These are phyloP conservation scores for Neoarthrinium moseri DNA, from an alignment of 2,329 filamentous ascomycete species.

Conservation along the genomic window DNA sequence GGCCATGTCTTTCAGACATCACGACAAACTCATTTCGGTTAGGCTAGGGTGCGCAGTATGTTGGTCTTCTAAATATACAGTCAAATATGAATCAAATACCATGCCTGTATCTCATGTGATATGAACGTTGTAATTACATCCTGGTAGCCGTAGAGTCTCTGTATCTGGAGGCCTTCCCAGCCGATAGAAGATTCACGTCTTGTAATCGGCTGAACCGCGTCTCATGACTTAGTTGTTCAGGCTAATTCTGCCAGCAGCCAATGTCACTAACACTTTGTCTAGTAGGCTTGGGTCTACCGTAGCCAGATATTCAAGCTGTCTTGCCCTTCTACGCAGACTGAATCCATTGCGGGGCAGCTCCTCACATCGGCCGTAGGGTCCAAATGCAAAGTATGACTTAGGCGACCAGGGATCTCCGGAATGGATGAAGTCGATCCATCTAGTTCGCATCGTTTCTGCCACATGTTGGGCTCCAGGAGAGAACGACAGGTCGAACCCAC, in stretches of 20 bases:
- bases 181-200: too few relatives aligned
- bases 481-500: constrained; percentile 28
- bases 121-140: too few relatives aligned
- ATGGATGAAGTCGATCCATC: constrained; percentile 1
- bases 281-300: not conserved
- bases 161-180: too few relatives aligned
- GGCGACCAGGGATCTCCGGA: not conserved
- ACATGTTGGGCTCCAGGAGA: not conserved
- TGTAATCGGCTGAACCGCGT: too few relatives aligned
- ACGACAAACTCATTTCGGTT: too few relatives aligned
- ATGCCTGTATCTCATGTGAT: too few relatives aligned
- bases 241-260: constrained; percentile 1
- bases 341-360: not conserved
- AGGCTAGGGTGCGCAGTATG: too few relatives aligned
- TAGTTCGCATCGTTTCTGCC: not conserved
- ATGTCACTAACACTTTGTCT: not conserved
- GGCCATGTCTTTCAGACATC: too few relatives aligned
- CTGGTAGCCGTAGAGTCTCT: too few relatives aligned
- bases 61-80: too few relatives aligned
- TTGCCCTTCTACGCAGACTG: not conserved
- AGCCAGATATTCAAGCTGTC: not conserved
- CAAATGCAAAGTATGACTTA: not conserved
- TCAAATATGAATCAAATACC: too few relatives aligned
- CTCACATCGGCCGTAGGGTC: not conserved
- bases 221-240: constrained; percentile 4